Conservation (phyloP, 306 rosid species). For the Vachellia pachyceras region DNA sequence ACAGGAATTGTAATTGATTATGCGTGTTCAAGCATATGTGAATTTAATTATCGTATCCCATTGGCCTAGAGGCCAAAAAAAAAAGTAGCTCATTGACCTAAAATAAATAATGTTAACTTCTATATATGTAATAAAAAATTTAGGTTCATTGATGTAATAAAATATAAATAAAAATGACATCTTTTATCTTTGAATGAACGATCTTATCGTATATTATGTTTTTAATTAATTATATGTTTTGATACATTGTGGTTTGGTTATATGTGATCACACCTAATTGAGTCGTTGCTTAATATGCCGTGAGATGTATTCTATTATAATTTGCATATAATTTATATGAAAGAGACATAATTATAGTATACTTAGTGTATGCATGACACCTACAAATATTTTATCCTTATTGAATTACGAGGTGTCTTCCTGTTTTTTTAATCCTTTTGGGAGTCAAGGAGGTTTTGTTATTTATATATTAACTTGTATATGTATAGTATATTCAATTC, state of each 20-base stretch:
- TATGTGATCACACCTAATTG: neutral
- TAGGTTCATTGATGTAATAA: neutral
- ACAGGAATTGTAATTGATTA: no score
- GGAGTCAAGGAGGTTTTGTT: neutral
- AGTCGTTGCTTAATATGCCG: neutral
- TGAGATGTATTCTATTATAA: conserved; percentile 5
- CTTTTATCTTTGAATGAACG: neutral
- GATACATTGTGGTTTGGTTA: neutral
- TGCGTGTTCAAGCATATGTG: neutral
- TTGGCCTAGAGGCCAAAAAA: neutral
- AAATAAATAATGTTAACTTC: neutral
- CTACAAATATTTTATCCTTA: neutral
- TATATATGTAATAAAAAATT: neutral
- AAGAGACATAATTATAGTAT: neutral
- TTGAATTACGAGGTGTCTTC: neutral
- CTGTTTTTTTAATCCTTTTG: neutral
- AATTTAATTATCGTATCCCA: neutral
- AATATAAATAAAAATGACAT: neutral
- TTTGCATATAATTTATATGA: neutral
- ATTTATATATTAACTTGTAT: neutral
- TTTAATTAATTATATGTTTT: neutral
- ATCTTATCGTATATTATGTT: neutral
- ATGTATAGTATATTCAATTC: neutral
- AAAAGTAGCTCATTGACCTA: neutral
- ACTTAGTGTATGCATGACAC: neutral